Conservation (phyloP, 2,329 filamentous ascomycete species). For the Sporothrix variecibatus region DNA sequence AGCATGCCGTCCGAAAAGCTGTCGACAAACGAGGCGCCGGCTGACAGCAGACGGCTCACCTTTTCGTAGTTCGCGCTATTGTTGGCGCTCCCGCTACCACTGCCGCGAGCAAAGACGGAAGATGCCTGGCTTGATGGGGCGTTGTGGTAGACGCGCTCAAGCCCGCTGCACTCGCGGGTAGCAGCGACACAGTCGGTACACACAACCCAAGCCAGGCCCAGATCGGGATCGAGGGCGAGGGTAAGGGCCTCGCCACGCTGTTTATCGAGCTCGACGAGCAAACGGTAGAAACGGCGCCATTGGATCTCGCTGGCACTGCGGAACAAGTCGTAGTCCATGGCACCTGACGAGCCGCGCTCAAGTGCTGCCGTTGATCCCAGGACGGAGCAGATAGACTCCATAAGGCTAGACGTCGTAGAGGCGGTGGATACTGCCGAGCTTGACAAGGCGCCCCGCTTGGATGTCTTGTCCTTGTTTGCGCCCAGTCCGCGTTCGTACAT, state of each 20-base stretch:
- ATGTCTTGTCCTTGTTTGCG: slow-evolving; percentile 40
- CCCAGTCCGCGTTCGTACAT: slow-evolving; percentile 73
- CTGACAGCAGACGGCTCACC: slow-evolving; percentile 64
- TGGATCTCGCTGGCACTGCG: slow-evolving; percentile 73
- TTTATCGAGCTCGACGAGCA: slow-evolving; percentile 83
- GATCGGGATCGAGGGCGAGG: slow-evolving; percentile 69
- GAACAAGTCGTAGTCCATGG: slow-evolving; percentile 75
- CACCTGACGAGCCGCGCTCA: slow-evolving; percentile 60
- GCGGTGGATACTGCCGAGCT: background rate
- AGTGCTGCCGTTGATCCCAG: slow-evolving; percentile 70
- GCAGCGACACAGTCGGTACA: slow-evolving; percentile 79
- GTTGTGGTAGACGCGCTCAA: slow-evolving; percentile 78
- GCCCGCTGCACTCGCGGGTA: slow-evolving; percentile 73
- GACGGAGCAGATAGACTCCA: slow-evolving; percentile 74
- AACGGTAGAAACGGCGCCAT: slow-evolving; percentile 87
- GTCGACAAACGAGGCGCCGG: slow-evolving; percentile 70
- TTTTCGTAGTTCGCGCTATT: slow-evolving; percentile 47
- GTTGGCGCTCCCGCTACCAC: background rate
- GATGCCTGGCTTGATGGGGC: slow-evolving; percentile 43
- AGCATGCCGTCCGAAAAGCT: slow-evolving; percentile 69
- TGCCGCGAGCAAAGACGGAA: background rate
- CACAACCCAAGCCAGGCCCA: slow-evolving; percentile 78
- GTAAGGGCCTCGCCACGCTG: slow-evolving; percentile 80
- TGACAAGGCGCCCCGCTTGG: background rate
- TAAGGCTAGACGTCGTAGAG: slow-evolving; percentile 53